Base-by-base conservation (phyloP, 2,329 filamentous ascomycete genomes). In the Exophiala bonariae region DNA sequence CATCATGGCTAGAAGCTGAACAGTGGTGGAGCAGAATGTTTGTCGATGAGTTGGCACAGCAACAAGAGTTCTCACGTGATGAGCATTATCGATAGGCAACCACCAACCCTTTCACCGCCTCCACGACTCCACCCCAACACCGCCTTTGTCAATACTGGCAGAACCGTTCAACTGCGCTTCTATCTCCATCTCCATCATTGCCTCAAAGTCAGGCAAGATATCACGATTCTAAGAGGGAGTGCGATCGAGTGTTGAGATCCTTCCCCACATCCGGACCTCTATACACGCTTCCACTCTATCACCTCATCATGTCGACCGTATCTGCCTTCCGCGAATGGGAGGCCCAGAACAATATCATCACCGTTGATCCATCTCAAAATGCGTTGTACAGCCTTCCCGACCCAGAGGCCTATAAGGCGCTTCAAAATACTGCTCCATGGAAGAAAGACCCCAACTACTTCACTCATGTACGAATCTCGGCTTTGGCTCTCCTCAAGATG, bases 401-500 rank as follows among this genome's bases (percentile, higher is more conserved):
- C 57, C 67, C 75, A 52, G 75, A 75, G 2, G 80, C 81, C 34
- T 86, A 93, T 61, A 87, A 86, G 63, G 72, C 77, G 30, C 79
- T 87, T 56, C 71, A 78, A 9, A 74, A 78, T 17, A 80, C 80
- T 44, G 43, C 48, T 20, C 90, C 91, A 52, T 97, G 93, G 93
- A 74, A 73, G 40, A 75, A 74, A 37, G 84, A 96, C 63, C 85
- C 86, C 0, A 79, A 89, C 68, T 85, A 96, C 76, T 99, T 97
- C 80, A 95, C 92, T 66, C 80, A 87, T 44, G 89, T 97, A 37
- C 89, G 91, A 61, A 92, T 99, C 70, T 95, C 89, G 42, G 90
- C 93, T 49, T 85, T 96, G 10, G 93, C 93, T 4, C 81, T 99
- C 49, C 81, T 97, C 59, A 99, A 99, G 74, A 99, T 99, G 93